Evolutionary conservation across 176 grass and related monocot species (phyloP), one percentile per base, ranked within the genome.

Genomic region (Saccharum officinarum): DNA sequence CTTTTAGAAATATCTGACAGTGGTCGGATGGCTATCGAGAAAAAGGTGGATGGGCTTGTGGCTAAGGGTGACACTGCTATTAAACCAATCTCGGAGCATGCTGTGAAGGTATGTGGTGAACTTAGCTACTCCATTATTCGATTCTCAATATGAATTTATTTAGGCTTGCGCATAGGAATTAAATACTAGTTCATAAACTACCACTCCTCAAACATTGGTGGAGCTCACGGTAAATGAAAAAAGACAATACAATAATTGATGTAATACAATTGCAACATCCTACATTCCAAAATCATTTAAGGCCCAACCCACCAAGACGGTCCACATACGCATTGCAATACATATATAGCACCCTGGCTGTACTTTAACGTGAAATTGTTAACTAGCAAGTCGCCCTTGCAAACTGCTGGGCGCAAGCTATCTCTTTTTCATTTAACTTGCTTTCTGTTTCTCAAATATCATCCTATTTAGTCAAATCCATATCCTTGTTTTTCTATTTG

Each of bases 51-150:
- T 63, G 39, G 23, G 22, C 76, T 79, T 31, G 4, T 79, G 76
- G 76, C 76, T 30, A 64, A 30, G 57, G 59, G 76, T 17, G 57
- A 79, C 14, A 64, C 76, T 63, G 57, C 57, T 9, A 64, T 64
- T 42, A 79, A 25, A 17, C 57, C 76, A 30, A 26, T 13, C 37
- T 64, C 64, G 22, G 76, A 79, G 59, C 38, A 79, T 63, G 76
- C 76, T 28, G 76, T 79, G n/a, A 79, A 79, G 76, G 76, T 79
- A 61, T 61, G 22, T 23, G 22, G n/a, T 61, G 57, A 23, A 25
- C 22, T 61, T n/a, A 55, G 5, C 28, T 17, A 14, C 30, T 67
- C 65, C 65, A 33, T 67, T 18, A 33, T 67, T 18, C 18, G 11
- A 34, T 67, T 36, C 65, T 13, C 6, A 55, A 67, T 16, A 34